A percentile compares a stretch with the other conserved stretches of the same genome.
phyloP scores from a whole-genome alignment of 441 rosid species.

The Eruca vesicaria region DNA sequence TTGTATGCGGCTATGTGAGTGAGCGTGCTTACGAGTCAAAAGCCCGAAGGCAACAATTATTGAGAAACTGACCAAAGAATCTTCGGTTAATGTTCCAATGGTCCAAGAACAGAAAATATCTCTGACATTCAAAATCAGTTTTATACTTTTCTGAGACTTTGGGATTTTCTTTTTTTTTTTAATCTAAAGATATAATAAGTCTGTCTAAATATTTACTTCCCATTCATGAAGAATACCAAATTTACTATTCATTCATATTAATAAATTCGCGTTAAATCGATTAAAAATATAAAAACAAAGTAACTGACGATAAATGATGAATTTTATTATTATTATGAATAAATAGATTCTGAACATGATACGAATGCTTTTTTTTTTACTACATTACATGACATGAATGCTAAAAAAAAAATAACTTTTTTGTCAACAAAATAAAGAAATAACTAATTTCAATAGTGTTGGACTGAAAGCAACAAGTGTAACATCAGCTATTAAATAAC shows the following conservation, averaged over 20 bases:
- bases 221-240: not conserved
- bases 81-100: conserved; percentile 13
- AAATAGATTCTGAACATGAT: not conserved
- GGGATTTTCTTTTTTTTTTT: too few relatives aligned
- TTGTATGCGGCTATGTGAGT: not conserved
- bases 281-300: not conserved
- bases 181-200: too few relatives aligned
- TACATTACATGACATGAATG: not conserved
- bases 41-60: conserved; percentile 7
- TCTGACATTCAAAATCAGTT: not conserved
- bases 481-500: not conserved
- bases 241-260: not conserved
- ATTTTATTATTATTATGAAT: not conserved
- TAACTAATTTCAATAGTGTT: not conserved
- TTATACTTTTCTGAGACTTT: not conserved
- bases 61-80: conserved; percentile 18
- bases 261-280: not conserved
- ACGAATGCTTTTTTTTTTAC: too few relatives aligned
- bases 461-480: conserved; percentile 20
- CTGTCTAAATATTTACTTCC: not conserved
- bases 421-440: too few relatives aligned
- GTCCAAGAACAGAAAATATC: conserved; percentile 6
- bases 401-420: too few relatives aligned
- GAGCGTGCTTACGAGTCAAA: not conserved
- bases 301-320: not conserved